Evolutionary conservation across 495 filamentous ascomycete genomes (phyloP).

Genomic region (Penicillium bialowiezense): DNA sequence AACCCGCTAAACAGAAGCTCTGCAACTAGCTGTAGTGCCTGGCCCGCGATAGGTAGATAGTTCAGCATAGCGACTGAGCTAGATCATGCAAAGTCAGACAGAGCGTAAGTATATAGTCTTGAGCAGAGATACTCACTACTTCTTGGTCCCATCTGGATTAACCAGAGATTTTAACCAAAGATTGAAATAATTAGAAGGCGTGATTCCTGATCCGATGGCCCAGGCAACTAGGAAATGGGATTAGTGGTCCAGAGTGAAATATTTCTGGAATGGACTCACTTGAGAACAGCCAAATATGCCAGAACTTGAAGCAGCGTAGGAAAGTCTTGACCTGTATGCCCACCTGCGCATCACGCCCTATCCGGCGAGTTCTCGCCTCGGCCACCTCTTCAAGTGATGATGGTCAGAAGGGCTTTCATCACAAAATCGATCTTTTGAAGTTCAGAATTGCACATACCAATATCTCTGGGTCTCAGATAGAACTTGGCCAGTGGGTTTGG

Average conservation of each 20-base stretch:
- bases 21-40: conserved; percentile 15
- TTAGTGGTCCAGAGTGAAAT: background rate
- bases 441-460: background rate
- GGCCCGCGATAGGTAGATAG: conserved; percentile 14
- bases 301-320: conserved; percentile 11
- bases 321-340: conserved; percentile 12
- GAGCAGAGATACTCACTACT: conserved; percentile 6
- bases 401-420: background rate
- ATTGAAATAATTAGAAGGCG: conserved; percentile 16
- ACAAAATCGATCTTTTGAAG: background rate
- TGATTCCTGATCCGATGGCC: conserved; percentile 7
- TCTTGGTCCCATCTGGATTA: conserved; percentile 10
- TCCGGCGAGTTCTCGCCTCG: conserved; percentile 4
- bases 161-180: conserved; percentile 16
- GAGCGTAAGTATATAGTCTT: background rate
- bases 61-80: conserved; percentile 16
- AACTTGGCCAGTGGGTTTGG: conserved; percentile 10
- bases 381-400: conserved; percentile 3
- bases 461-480: conserved; percentile 9
- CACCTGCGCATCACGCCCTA: conserved; percentile 10
- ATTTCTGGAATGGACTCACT: background rate
- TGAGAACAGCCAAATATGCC: conserved; percentile 14
- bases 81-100: background rate
- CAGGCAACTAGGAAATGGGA: conserved; percentile 8
- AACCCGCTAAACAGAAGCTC: conserved; percentile 16